Percentiles rank a stretch among this genome's conserved stretches.
These are phyloP conservation scores for Gynochthodes officinalis DNA, from an alignment of 257 asterid species.

Conservation along the genomic window DNA sequence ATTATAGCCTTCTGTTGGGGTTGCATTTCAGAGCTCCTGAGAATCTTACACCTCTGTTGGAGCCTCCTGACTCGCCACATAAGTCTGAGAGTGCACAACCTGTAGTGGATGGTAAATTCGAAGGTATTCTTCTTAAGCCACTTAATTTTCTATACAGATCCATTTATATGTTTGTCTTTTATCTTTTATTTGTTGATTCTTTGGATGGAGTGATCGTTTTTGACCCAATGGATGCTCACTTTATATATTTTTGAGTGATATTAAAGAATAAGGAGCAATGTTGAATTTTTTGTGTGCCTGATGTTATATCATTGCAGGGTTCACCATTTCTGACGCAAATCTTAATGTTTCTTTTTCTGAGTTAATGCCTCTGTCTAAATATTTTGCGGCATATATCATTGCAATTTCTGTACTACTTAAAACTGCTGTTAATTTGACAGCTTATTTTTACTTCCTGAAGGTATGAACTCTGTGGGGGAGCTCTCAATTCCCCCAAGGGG, in stretches of 20 bases:
- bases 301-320: background rate
- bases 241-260: background rate
- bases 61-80: slow-evolving; percentile 53
- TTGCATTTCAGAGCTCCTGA: slow-evolving; percentile 97
- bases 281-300: background rate
- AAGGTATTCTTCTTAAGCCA: background rate
- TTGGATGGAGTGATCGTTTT: background rate
- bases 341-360: background rate
- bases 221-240: background rate
- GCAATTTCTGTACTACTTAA: background rate
- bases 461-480: slow-evolving; percentile 37
- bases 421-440: background rate
- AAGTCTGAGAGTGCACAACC: slow-evolving; percentile 34
- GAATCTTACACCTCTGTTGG: slow-evolving; percentile 59
- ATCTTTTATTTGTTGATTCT: background rate
- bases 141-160: background rate
- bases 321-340: background rate
- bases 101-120: slow-evolving; percentile 46
- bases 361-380: background rate
- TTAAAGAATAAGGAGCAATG: background rate
- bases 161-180: background rate
- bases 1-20: slow-evolving; percentile 91
- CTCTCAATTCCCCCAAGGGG: slow-evolving; percentile 46
- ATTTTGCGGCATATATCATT: background rate
- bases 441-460: slow-evolving; percentile 21